Conservation (phyloP, 2,329 filamentous ascomycete genomes). For the Westerdykella aurantiaca region DNA sequence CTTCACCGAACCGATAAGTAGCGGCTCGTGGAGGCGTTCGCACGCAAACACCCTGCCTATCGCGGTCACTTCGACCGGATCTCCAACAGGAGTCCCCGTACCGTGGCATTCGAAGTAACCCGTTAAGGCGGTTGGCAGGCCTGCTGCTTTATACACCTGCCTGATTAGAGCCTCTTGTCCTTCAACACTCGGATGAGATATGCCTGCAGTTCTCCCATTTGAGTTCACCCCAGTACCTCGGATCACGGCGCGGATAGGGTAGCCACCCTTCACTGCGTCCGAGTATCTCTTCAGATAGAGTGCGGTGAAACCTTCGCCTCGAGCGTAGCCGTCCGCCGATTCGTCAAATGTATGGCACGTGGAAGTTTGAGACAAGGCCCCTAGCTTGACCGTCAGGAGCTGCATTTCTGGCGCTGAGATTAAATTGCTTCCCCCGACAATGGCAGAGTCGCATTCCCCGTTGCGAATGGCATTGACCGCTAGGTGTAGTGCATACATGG, state of each 20-base stretch:
- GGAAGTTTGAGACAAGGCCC: constrained; percentile 15
- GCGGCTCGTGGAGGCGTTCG: neutral
- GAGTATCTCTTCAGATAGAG: constrained; percentile 12
- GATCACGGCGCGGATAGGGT: constrained; percentile 15
- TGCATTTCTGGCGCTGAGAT: constrained; percentile 12
- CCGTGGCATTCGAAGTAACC: constrained; percentile 27
- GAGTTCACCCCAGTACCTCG: constrained; percentile 12
- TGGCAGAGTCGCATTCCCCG: constrained; percentile 18
- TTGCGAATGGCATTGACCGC: constrained; percentile 12
- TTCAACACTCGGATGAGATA: constrained; percentile 12
- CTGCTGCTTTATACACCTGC: constrained; percentile 13
- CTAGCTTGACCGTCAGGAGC: constrained; percentile 9
- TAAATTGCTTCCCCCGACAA: constrained; percentile 16
- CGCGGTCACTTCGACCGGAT: constrained; percentile 9
- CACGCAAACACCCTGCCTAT: constrained; percentile 1
- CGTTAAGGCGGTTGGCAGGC: constrained; percentile 1
- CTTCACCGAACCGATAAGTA: constrained; percentile 10
- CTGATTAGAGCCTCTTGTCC: constrained; percentile 18
- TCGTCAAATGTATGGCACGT: constrained; percentile 19
- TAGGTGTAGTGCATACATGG: constrained; percentile 21
- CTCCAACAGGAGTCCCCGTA: constrained; percentile 48
- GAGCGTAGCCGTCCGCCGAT: constrained; percentile 18
- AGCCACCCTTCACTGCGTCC: constrained; percentile 4
- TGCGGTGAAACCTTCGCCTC: constrained; percentile 16
- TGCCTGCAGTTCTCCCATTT: constrained; percentile 12